A percentile compares a stretch with the other conserved stretches of the same genome.
Conservation (phyloP, 163 green algal species). For the Scenedesmus sp. region DNA sequence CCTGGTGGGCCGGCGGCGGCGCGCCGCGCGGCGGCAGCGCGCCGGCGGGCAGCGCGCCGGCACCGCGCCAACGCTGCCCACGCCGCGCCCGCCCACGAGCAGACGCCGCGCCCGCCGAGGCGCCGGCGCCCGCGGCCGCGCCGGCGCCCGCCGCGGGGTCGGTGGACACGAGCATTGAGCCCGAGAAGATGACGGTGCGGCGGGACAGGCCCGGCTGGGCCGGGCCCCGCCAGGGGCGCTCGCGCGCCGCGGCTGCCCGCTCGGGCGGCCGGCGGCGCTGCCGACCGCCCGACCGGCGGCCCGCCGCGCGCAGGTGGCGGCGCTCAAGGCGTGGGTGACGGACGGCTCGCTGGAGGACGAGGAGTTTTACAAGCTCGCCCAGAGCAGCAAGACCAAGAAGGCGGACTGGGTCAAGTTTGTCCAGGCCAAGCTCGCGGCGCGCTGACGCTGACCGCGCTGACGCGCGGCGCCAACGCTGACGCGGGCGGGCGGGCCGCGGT, state of each 20-base stretch:
- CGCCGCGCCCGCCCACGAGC: background rate
- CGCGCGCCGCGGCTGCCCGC: too few species aligned
- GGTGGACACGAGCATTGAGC: constrained; percentile 29
- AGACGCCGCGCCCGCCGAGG: background rate
- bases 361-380: constrained; percentile 39
- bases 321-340: constrained; percentile 45
- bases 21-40: too few species aligned
- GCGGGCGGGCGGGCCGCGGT: too few species aligned
- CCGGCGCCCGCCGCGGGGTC: background rate
- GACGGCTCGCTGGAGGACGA: constrained; percentile 44
- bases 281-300: too few species aligned
- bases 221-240: too few species aligned
- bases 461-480: too few species aligned
- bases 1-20: too few species aligned
- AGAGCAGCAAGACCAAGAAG: constrained; percentile 44
- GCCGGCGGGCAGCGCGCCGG: too few species aligned
- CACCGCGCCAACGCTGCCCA: constrained; percentile 7
- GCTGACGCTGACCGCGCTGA: background rate
- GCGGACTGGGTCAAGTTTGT: constrained; percentile 38
- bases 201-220: too few species aligned
- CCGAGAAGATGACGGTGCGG: constrained; percentile 33
- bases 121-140: background rate
- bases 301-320: constrained; percentile 35
- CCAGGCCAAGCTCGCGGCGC: constrained; percentile 10
- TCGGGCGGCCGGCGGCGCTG: too few species aligned